Evolutionary conservation across 306 rosid species (phyloP).

Genomic region (Morella rubra): DNA sequence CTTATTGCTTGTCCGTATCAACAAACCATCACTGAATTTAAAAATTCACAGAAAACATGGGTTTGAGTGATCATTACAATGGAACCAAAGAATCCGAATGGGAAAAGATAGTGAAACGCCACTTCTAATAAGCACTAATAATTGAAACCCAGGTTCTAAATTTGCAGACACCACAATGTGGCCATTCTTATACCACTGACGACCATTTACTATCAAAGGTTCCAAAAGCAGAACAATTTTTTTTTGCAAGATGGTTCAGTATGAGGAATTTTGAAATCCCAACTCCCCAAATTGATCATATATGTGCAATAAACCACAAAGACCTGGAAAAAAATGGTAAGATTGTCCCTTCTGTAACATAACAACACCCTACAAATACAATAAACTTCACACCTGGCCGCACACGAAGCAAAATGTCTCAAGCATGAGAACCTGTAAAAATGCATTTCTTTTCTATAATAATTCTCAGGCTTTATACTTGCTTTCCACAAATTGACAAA

Average conservation of each 20-base stretch:
- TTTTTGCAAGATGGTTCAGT: background rate
- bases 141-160: background rate
- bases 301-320: background rate
- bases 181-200: background rate
- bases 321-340: background rate
- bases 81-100: slow-evolving; percentile 11
- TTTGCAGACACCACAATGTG: background rate
- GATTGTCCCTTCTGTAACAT: slow-evolving; percentile 5
- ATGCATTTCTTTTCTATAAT: background rate
- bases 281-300: slow-evolving; percentile 14
- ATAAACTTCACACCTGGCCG: background rate
- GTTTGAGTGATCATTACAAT: slow-evolving; percentile 14
- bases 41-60: background rate
- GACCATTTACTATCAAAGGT: slow-evolving; percentile 16
- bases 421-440: no score
- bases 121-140: background rate
- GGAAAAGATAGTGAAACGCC: slow-evolving; percentile 7
- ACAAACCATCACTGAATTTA: background rate
- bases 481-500: background rate
- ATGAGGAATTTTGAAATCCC: background rate
- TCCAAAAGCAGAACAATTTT: slow-evolving; percentile 13
- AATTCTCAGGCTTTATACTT: background rate
- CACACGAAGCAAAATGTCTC: no score
- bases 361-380: background rate
- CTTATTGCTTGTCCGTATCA: slow-evolving; percentile 1